Conservation (phyloP, 495 filamentous ascomycete species). For the Aspergillus avenaceus region DNA sequence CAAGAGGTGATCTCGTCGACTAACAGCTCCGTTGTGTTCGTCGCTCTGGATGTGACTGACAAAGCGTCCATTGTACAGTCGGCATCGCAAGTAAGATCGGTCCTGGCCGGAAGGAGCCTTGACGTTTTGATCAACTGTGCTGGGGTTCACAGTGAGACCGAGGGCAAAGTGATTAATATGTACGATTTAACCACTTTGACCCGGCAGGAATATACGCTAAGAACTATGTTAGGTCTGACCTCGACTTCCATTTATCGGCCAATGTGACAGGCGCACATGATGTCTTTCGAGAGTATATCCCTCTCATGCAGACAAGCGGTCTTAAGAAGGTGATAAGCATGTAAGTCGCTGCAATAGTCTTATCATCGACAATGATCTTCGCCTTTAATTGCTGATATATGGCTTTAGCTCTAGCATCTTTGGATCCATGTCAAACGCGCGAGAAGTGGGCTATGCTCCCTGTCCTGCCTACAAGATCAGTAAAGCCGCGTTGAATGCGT, state of each 20-base stretch:
- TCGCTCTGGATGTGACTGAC: conserved; percentile 38
- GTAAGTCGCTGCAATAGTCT: too few relatives aligned
- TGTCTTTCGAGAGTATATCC: conserved; percentile 41
- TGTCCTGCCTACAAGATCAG: conserved; percentile 48
- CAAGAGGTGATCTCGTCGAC: conserved; percentile 9
- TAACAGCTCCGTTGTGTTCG: conserved; percentile 3
- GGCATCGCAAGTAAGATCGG: conserved; percentile 25
- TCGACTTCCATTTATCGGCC: conserved; percentile 25
- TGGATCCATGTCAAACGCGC: conserved; percentile 35
- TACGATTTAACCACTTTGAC: too few relatives aligned
- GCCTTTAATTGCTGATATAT: too few relatives aligned
- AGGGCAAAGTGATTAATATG: too few relatives aligned
- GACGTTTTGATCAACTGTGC: conserved; percentile 54
- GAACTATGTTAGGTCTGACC: not conserved
- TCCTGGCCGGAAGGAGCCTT: conserved; percentile 37
- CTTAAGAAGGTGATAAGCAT: conserved; percentile 47
- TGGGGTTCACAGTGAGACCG: conserved; percentile 23
- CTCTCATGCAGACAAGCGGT: conserved; percentile 38
- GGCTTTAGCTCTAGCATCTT: conserved; percentile 40
- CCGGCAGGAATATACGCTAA: too few relatives aligned
- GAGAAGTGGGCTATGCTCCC: conserved; percentile 11
- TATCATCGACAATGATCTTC: too few relatives aligned
- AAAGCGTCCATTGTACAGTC: conserved; percentile 39
- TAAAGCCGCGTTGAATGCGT: conserved; percentile 48
- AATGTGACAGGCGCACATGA: conserved; percentile 43